Evolutionary conservation across 345 rosid species (phyloP), one percentile per base, ranked within the genome.

Genomic region (Arabidopsis arenosa): DNA sequence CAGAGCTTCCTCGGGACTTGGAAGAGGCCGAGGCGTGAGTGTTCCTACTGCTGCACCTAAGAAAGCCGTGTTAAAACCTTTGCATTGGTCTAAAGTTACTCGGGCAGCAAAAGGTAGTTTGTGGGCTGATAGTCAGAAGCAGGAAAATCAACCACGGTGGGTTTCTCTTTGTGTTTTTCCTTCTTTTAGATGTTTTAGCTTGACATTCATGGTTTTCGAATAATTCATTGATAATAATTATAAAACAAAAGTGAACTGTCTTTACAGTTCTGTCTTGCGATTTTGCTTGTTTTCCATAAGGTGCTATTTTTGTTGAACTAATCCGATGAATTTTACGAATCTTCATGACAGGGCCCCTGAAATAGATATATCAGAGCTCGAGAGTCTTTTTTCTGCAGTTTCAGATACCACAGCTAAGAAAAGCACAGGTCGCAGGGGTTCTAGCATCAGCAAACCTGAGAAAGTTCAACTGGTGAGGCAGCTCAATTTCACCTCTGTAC

Each of bases 11-110:
- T 69, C 75, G 53, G 90, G 79, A 33, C 80, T 83, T 58, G 93
- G 83, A 75, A 89, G 86, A 84, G 91, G 88, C 44, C 87, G 97
- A 68, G 82, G 76, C 58, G 57, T 81, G 45, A 76, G 56, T 72
- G 90, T 80, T 57, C 66, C 84, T 76, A 55, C 72, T 80, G 83
- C 18, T 77, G 85, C 81, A 39, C 89, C 96, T 41, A 94, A 86
- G 86, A 92, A 72, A 81, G 23, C 89, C 66, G 81, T 87, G 17
- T 74, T 94, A 69, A 94, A 91, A 82, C 97, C 98, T 66, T 82
- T 92, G 58, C 97, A 94, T 82, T 94, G 98, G 98, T 92, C 87
- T 35, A 94, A 94, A 89, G 97, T 94, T 65, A 90, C 96, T 63
- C 88, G 97, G 70, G 84, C 97, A 74, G 65, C 85, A 84, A 90